Evolutionary conservation across 2,329 filamentous ascomycete genomes (phyloP).

Genomic region (Pseudocercospora crystallina): DNA sequence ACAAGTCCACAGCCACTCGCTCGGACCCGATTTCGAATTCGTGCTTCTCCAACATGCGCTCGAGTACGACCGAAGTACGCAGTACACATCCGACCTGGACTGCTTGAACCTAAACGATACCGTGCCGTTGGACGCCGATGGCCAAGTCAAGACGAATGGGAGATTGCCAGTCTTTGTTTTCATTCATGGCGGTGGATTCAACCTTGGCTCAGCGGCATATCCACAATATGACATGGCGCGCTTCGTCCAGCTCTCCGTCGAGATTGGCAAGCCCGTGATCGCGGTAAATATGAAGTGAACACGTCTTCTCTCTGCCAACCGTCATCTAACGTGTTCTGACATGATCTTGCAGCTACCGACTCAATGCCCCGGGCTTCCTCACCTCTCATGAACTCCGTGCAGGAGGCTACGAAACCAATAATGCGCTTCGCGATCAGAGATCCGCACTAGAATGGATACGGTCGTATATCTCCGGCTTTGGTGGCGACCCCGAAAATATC

Average conservation of each 20-base stretch:
- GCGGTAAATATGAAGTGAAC: conserved; percentile 36
- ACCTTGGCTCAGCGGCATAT: conserved; percentile 29
- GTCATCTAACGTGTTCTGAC: too few relatives aligned
- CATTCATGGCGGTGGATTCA: conserved; percentile 46
- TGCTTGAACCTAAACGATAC: conserved; percentile 14
- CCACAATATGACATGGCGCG: conserved; percentile 52
- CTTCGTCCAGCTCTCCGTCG: conserved; percentile 47
- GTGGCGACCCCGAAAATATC: conserved; percentile 38
- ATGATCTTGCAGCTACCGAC: conserved; percentile 44
- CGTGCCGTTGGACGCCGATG: not conserved
- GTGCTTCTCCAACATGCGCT: conserved; percentile 2
- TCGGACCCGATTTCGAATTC: conserved; percentile 1
- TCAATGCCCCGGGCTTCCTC: conserved; percentile 45
- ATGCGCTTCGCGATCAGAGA: conserved; percentile 53
- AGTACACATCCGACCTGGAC: conserved; percentile 2
- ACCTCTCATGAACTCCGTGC: conserved; percentile 23
- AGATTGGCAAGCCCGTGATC: conserved; percentile 49
- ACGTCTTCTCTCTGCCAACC: too few relatives aligned
- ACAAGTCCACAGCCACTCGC: not conserved
- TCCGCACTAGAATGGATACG: conserved; percentile 51
- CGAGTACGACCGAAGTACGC: conserved; percentile 2
- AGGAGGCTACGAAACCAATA: conserved; percentile 41
- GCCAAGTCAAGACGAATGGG: not conserved
- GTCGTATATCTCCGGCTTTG: conserved; percentile 39
- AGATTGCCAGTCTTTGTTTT: conserved; percentile 45